These are phyloP conservation scores for Nectriaceae sp. DNA, from an alignment of 2,329 filamentous ascomycete species.

Conservation along the genomic window DNA sequence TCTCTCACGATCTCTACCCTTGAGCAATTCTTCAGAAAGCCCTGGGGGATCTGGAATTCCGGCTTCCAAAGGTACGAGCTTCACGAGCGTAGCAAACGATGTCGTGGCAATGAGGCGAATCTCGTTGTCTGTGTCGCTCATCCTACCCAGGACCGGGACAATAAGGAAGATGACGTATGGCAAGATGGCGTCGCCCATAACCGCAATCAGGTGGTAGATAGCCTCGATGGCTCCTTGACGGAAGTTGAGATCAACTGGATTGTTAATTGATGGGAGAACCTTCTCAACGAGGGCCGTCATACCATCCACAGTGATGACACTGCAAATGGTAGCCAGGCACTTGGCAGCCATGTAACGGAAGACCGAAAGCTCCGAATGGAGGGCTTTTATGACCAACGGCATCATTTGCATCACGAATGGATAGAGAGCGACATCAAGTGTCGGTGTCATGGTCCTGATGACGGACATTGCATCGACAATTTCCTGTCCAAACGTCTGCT, in stretches of 20 bases:
- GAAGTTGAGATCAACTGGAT: conserved; percentile 82
- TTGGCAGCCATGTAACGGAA: conserved; percentile 97
- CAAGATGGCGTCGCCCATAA: conserved; percentile 95
- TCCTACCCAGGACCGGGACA: conserved; percentile 91
- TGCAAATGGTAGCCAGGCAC: conserved; percentile 95
- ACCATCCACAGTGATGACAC: conserved; percentile 89
- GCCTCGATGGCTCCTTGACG: conserved; percentile 93
- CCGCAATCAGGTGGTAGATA: conserved; percentile 95
- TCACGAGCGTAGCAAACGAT: conserved; percentile 94
- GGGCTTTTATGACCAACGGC: conserved; percentile 81
- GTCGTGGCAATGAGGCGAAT: conserved; percentile 93
- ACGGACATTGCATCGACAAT: conserved; percentile 93
- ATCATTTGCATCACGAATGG: conserved; percentile 81
- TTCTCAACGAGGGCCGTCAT: conserved; percentile 96
- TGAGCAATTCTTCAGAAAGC: conserved; percentile 82
- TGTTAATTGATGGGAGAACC: conserved; percentile 88
- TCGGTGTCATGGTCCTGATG: conserved; percentile 90
- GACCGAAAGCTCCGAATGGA: conserved; percentile 86
- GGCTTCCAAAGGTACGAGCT: conserved; percentile 93
- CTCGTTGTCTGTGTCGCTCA: conserved; percentile 98
- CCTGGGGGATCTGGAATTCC: conserved; percentile 96
- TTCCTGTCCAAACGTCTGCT: conserved; percentile 80
- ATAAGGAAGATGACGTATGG: conserved; percentile 99
- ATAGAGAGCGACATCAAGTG: conserved; percentile 73
- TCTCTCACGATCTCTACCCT: conserved; percentile 88